These are phyloP conservation scores for Neospora caninum DNA, from an alignment of 169 alveolate genomes.

Conservation along the genomic window DNA sequence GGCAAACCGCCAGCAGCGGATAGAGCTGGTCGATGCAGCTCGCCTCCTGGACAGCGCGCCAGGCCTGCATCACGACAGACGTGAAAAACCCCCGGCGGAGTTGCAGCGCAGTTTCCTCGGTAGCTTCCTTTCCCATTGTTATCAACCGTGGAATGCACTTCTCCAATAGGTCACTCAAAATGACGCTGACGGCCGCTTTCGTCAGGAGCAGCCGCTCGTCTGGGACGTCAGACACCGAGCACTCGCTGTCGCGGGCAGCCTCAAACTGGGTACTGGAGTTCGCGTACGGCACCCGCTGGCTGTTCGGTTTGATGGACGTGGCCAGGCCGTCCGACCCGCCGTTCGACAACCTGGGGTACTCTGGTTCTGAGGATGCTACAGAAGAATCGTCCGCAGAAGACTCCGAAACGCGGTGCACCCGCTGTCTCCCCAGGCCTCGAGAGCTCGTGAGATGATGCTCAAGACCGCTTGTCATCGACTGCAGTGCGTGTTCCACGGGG, in stretches of 20 bases:
- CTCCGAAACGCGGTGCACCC: neutral
- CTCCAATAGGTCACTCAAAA: neutral
- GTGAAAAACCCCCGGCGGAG: neutral
- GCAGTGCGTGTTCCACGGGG: neutral
- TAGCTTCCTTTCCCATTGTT: neutral
- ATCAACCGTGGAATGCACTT: neutral
- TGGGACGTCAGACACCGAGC: neutral
- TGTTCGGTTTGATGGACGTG: neutral
- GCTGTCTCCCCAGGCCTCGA: neutral
- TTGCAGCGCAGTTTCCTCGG: neutral
- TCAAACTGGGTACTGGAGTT: neutral
- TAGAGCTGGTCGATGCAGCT: neutral
- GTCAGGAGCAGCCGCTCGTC: slow-evolving; percentile 8
- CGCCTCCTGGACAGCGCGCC: slow-evolving; percentile 21
- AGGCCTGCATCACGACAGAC: slow-evolving; percentile 7
- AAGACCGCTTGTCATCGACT: neutral
- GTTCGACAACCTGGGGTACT: neutral
- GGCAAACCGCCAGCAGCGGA: slow-evolving; percentile 12
- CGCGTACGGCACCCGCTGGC: neutral
- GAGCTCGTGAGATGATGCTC: neutral
- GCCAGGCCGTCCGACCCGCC: neutral
- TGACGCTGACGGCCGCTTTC: slow-evolving; percentile 9
- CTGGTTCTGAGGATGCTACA: neutral
- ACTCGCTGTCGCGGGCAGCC: neutral
- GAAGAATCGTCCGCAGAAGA: too few relatives aligned